Evolutionary conservation across 2,329 filamentous ascomycete species (phyloP).

Genomic region (Hypoxylon sp.): DNA sequence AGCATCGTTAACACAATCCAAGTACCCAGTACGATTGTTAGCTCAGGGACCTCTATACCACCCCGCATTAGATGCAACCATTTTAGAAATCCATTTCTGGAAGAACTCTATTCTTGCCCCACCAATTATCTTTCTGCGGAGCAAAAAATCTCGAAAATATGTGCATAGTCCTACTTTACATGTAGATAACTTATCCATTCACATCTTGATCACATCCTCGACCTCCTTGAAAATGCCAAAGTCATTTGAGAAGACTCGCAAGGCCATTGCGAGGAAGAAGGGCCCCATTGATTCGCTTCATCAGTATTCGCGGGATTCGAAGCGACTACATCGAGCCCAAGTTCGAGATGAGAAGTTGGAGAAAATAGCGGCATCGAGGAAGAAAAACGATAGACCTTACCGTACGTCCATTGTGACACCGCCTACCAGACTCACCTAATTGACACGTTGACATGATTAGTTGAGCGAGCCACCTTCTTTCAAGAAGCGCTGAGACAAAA

Average conservation of each 20-base stretch:
- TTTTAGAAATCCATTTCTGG: conserved; percentile 19
- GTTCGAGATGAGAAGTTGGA: conserved; percentile 86
- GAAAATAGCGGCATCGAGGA: conserved; percentile 77
- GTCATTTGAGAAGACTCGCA: conserved; percentile 85
- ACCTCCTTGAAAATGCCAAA: conserved; percentile 73
- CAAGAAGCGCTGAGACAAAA: conserved; percentile 74
- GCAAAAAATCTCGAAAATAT: conserved; percentile 30
- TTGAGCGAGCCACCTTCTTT: conserved; percentile 79
- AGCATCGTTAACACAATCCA: not conserved
- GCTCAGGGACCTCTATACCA: conserved; percentile 1
- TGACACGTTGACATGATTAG: conserved; percentile 57
- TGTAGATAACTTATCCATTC: not conserved
- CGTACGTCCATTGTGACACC: conserved; percentile 64
- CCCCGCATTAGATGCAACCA: conserved; percentile 7
- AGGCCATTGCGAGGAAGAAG: conserved; percentile 91
- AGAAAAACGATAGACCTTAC: conserved; percentile 81
- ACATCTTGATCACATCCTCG: conserved; percentile 9
- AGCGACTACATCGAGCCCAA: conserved; percentile 82
- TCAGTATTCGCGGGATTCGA: conserved; percentile 89
- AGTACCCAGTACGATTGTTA: conserved; percentile 1
- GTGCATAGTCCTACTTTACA: not conserved
- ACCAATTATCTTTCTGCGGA: conserved; percentile 15
- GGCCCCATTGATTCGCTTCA: conserved; percentile 82
- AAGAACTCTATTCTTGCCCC: conserved; percentile 30
- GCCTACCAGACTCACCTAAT: not conserved